Evolutionary conservation across 352 stramenopile species (phyloP), one percentile per base, ranked within the genome.

Genomic region (Phytophthora tubulina): DNA sequence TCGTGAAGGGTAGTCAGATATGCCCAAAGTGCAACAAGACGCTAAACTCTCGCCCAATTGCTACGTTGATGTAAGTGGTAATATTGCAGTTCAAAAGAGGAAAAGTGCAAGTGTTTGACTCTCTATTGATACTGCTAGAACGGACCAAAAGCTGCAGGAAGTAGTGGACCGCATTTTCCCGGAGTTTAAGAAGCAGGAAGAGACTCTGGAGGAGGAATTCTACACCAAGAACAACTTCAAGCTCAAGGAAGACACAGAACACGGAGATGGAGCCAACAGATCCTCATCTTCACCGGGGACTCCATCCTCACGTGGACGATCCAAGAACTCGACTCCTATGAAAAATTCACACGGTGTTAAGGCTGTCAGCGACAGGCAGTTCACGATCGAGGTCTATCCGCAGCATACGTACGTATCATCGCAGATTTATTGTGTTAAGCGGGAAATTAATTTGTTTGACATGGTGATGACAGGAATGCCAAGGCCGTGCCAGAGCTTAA

Each of bases 91-190:
- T 58, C 4, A n/a, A 30, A 27, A 49, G 15, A 46, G 32, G 14
- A 39, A 17, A n/a, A 8, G 32, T 45, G 0, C 2, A 27, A 14
- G 32, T 14, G 5, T 49, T 38, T 41, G 27, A 41, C 35, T 48
- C 13, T 32, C 7, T 67, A 38, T 51, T 56, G 14, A 2, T 49
- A 14, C 13, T 17, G n/a, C 14, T 32, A 93, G 87, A 62, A 88
- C 82, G 58, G 87, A 95, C 45, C 86, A 92, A 59, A 80, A 86
- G 27, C 63, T 95, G 8, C 87, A 95, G 50, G 79, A 90, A 59
- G 79, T 93, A 35, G 84, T 93, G 38, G 87, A 95, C 68, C 78
- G 76, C 17, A 84, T 95, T 71, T 95, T 93, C 52, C 85, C 87
- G 6, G 76, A 93, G 53, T 82, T 86, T 50, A 82, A 85, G 63